Conservation (phyloP, 176 grass and related monocot species). For the Oropetium thomaeum region DNA sequence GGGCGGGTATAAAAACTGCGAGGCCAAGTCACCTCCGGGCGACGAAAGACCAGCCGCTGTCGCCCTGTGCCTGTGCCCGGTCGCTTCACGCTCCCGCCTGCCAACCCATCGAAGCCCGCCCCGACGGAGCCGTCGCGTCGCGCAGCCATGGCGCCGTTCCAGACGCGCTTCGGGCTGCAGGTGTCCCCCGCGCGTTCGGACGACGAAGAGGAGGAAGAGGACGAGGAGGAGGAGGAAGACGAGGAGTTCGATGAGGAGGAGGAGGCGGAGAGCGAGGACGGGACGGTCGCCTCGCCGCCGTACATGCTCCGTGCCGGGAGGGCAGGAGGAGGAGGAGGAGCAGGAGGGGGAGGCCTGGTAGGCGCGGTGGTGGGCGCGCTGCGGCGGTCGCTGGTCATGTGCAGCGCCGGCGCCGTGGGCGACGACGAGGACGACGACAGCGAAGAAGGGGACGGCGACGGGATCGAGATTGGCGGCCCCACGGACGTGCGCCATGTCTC, state of each 20-base stretch:
- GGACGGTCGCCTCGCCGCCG: conserved; percentile 52
- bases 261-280: conserved; percentile 55
- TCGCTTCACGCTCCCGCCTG: background rate
- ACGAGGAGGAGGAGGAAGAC: conserved; percentile 1
- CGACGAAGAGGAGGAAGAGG: conserved; percentile 40
- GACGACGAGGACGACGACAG: conserved; percentile 29
- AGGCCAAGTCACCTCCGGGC: conserved; percentile 6
- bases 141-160: conserved; percentile 81
- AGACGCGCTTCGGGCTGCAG: conserved; percentile 61
- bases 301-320: conserved; percentile 40
- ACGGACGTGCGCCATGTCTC: conserved; percentile 86
- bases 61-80: too few species aligned
- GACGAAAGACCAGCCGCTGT: conserved; percentile 17
- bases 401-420: conserved; percentile 49
- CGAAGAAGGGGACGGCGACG: background rate
- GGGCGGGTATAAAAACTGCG: conserved; percentile 30
- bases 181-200: conserved; percentile 47
- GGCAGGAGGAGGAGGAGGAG: background rate
- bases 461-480: conserved; percentile 88
- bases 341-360: conserved; percentile 55
- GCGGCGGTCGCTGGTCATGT: conserved; percentile 92
- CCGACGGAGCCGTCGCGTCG: background rate
- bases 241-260: conserved; percentile 24
- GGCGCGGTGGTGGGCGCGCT: conserved; percentile 62
- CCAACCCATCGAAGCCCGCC: background rate